Conservation (phyloP, 225 moss, liverwort and hornwort genomes). For the Anthoceros angustus region DNA sequence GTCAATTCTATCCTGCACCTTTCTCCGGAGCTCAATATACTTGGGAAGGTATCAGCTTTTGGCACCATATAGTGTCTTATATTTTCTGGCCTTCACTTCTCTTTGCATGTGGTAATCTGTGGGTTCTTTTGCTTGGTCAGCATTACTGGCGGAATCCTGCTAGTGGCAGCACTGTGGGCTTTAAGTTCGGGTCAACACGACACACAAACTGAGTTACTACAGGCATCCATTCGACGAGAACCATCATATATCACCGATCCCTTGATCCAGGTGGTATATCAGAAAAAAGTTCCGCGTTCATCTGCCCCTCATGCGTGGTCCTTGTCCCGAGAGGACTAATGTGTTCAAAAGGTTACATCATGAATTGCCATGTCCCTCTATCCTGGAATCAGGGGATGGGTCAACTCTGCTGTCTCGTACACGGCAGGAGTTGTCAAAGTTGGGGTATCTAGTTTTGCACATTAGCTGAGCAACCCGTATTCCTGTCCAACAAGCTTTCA, state of each 20-base stretch:
- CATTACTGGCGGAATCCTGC: constrained; percentile 37
- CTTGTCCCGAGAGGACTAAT: background rate
- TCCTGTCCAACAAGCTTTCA: too few relatives aligned
- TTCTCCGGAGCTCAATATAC: constrained; percentile 68
- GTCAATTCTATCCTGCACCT: constrained; percentile 52
- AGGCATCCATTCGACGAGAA: constrained; percentile 23
- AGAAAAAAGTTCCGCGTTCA: constrained; percentile 44
- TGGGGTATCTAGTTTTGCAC: too few relatives aligned
- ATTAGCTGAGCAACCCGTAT: too few relatives aligned
- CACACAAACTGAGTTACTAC: constrained; percentile 38
- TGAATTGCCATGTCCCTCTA: too few relatives aligned
- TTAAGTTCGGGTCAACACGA: constrained; percentile 61
- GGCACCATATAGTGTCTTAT: background rate
- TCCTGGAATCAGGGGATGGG: too few relatives aligned
- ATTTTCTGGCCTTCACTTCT: background rate
- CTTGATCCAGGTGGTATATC: constrained; percentile 83
- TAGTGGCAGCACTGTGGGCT: constrained; percentile 51
- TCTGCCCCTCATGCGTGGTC: constrained; percentile 13
- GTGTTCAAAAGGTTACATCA: background rate
- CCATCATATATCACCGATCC: constrained; percentile 40
- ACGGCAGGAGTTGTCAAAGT: too few relatives aligned
- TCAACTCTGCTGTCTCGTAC: too few relatives aligned
- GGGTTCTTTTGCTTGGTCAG: background rate
- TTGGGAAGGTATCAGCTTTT: constrained; percentile 41
- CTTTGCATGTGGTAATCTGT: background rate